Evolutionary conservation across 208 protist genomes (phyloP).

Genomic region (Crithidia bombi): DNA sequence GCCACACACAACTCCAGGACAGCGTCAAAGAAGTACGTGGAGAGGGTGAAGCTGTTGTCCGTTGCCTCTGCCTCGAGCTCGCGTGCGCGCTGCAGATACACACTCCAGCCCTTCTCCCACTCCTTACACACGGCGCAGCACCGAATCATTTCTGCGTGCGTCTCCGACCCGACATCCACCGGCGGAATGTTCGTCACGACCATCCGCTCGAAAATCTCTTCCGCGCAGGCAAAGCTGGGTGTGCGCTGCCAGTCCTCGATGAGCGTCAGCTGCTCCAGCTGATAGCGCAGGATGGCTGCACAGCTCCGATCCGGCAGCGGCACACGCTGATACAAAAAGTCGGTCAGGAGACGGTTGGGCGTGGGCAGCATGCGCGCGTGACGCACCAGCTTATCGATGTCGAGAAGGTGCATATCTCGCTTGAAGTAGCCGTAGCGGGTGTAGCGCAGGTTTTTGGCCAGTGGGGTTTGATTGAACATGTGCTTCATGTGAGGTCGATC

Average conservation of each 20-base stretch:
- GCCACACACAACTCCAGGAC: conserved; percentile 80
- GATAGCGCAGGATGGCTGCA: conserved; percentile 83
- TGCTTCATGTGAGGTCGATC: conserved; percentile 91
- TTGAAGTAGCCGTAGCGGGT: conserved; percentile 92
- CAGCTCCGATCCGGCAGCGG: conserved; percentile 83
- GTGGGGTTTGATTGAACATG: conserved; percentile 86
- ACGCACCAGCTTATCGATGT: conserved; percentile 91
- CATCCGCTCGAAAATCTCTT: conserved; percentile 92
- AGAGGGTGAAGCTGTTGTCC: conserved; percentile 54
- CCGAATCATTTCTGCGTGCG: conserved; percentile 92
- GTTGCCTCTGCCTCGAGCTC: conserved; percentile 73
- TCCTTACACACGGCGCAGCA: conserved; percentile 81
- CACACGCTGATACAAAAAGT: conserved; percentile 92
- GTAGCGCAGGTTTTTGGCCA: conserved; percentile 90
- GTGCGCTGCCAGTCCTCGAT: conserved; percentile 65
- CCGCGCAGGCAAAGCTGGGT: conserved; percentile 58
- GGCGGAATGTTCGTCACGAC: conserved; percentile 90
- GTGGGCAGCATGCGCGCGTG: conserved; percentile 90
- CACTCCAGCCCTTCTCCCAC: conserved; percentile 85
- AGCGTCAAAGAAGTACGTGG: conserved; percentile 84
- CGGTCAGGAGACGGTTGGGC: conserved; percentile 80
- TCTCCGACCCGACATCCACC: conserved; percentile 81
- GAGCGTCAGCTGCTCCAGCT: conserved; percentile 77
- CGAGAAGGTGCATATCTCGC: conserved; percentile 90
- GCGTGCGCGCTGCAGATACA: conserved; percentile 72